Conservation (phyloP, 176 grass and related monocot species). For the Rhynchospora tenuis region DNA sequence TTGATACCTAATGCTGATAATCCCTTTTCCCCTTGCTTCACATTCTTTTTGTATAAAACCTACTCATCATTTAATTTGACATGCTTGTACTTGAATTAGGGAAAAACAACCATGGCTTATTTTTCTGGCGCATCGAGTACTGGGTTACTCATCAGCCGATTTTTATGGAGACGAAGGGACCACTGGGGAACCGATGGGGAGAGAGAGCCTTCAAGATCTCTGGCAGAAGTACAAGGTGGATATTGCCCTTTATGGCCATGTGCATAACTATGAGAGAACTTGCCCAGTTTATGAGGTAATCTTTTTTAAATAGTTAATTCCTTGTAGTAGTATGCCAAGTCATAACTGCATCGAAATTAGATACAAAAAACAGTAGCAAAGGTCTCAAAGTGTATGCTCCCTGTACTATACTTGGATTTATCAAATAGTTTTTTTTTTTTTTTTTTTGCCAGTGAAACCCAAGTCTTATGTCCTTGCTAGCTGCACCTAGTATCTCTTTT, state of each 20-base stretch:
- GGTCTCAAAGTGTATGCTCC: neutral
- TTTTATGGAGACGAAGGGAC: constrained; percentile 69
- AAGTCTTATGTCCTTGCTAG: neutral
- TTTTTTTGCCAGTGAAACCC: constrained; percentile 5
- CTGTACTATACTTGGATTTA: neutral
- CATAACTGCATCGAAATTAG: neutral
- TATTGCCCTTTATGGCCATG: constrained; percentile 22
- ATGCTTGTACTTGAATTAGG: neutral
- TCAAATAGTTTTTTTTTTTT: neutral
- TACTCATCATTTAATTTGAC: neutral
- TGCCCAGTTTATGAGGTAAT: constrained; percentile 78
- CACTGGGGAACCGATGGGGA: constrained; percentile 76
- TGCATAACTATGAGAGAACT: constrained; percentile 86
- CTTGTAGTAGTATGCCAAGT: neutral
- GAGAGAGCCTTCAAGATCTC: constrained; percentile 66
- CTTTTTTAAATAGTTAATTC: neutral
- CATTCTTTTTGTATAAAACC: neutral
- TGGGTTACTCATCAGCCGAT: constrained; percentile 73
- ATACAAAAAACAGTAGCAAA: neutral
- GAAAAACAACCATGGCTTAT: constrained; percentile 96
- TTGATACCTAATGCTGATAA: neutral
- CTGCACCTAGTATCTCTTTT: neutral
- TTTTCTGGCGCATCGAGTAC: constrained; percentile 77
- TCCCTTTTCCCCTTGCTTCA: neutral
- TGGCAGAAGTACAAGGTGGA: constrained; percentile 93